phyloP scores from a whole-genome alignment of 2,329 filamentous ascomycete species.

The Colletotrichum sp. region DNA sequence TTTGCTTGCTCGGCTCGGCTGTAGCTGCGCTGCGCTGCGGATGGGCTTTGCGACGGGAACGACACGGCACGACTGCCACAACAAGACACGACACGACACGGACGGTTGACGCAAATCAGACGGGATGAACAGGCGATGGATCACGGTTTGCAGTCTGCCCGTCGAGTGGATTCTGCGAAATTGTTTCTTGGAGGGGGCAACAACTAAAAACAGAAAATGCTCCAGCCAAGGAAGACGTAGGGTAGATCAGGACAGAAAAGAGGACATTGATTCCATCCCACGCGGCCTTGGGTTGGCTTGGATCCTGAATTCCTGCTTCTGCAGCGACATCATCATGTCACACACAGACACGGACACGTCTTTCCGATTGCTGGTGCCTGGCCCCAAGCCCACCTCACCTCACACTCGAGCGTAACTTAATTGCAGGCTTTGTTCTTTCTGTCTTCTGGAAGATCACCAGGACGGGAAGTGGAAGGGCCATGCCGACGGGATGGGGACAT shows the following conservation, averaged over 20 bases:
- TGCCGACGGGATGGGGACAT: neutral
- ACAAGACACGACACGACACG: neutral
- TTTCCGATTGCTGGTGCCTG: neutral
- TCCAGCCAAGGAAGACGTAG: neutral
- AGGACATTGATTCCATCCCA: neutral
- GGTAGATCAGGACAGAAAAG: neutral
- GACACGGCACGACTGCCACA: neutral
- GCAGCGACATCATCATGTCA: neutral
- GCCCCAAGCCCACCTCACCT: neutral
- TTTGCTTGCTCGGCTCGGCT: neutral
- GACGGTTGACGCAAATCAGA: neutral
- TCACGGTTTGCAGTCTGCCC: neutral
- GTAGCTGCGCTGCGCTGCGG: neutral
- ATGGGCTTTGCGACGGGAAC: neutral
- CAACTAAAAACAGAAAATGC: neutral
- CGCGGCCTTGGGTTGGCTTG: neutral
- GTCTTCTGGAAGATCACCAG: neutral
- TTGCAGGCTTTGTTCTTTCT: neutral
- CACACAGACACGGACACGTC: neutral
- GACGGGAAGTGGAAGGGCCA: neutral
- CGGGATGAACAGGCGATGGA: constrained; percentile 6
- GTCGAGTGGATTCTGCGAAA: neutral
- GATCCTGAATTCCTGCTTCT: neutral
- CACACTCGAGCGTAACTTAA: neutral
- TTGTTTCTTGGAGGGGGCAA: neutral